Conservation (phyloP, 768 basidiomycete genomes). For the Russula ochroleuca region DNA sequence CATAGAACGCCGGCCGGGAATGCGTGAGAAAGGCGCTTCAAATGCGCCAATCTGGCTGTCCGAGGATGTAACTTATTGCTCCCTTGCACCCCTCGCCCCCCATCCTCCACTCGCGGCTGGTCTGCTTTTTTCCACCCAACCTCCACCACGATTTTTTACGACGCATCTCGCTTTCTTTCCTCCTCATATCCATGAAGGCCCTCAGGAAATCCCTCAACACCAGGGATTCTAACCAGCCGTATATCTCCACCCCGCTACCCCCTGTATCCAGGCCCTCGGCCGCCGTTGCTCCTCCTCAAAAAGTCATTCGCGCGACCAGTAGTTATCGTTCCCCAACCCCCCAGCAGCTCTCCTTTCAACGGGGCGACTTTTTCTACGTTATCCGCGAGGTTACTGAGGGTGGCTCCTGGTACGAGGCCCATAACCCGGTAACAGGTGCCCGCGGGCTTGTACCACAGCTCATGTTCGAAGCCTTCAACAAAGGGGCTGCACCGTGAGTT, state of each 20-base stretch:
- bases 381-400: conserved; percentile 60
- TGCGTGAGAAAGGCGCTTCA: not conserved
- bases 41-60: not conserved
- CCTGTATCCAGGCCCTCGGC: conserved; percentile 64
- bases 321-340: conserved; percentile 65
- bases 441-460: conserved; percentile 84
- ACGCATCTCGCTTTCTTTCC: conserved; percentile 4
- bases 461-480: conserved; percentile 89
- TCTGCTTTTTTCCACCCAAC: conserved; percentile 29
- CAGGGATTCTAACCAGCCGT: conserved; percentile 62
- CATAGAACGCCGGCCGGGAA: not conserved
- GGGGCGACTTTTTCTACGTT: conserved; percentile 98
- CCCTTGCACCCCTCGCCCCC: not conserved
- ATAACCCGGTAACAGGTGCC: conserved; percentile 88
- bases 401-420: conserved; percentile 83
- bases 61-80: not conserved
- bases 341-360: conserved; percentile 82
- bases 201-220: conserved; percentile 79
- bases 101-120: conserved; percentile 26
- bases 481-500: conserved; percentile 60
- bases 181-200: conserved; percentile 59
- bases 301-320: conserved; percentile 84
- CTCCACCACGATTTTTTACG: conserved; percentile 23
- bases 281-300: conserved; percentile 81
- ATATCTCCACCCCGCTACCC: conserved; percentile 63